Evolutionary conservation across 164 flowering plant genomes (phyloP), one percentile per base, ranked within the genome.

Genomic region (Nymphaea thermarum): DNA sequence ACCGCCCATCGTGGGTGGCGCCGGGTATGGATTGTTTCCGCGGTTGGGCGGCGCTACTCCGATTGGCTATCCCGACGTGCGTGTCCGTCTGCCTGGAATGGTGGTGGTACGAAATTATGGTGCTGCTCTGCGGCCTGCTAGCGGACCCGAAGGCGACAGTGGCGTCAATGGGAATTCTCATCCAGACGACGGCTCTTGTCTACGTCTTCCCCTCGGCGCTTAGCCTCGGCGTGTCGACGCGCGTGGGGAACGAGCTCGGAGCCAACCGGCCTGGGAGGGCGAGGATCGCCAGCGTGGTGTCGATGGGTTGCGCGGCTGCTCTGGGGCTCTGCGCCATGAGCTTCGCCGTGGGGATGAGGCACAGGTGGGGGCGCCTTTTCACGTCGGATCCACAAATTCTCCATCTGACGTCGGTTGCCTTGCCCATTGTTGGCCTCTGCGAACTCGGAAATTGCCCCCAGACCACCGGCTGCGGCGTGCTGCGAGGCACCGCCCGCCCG

Each of bases 71-170:
- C 41, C 78, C 80, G 36, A 75, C 76, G 25, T 78, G 80, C 71
- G 43, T 75, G 42, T 78, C 78, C 5, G 78, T 78, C 18, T 78
- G 80, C 63, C 70, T 78, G 1, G 80, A 78, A 59, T 78, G 78
- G 78, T 78, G 80, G 80, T 77, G 80, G 77, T 78, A 74, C 43
- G 77, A 74, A n/a, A 36, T 74, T 59, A 74, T 74, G 77, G 71
- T 74, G 18, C 60, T 74, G 36, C 43, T 74, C 12, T 74, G 77
- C 64, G 77, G 77, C 2, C 65, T 74, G n/a, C 77, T 74, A 43
- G 66, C 44, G 18, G 68, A 74, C 68, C 77, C 77, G 0, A 74
- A 67, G 60, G 71, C 74, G 25, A 74, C 73, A 51, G 55, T 74
- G 62, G 68, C 74, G 43, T 74, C 77, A 43, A 74, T 71, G 74